Base-by-base conservation (phyloP, 2,329 filamentous ascomycete genomes). In the Rosellinia necatrix region DNA sequence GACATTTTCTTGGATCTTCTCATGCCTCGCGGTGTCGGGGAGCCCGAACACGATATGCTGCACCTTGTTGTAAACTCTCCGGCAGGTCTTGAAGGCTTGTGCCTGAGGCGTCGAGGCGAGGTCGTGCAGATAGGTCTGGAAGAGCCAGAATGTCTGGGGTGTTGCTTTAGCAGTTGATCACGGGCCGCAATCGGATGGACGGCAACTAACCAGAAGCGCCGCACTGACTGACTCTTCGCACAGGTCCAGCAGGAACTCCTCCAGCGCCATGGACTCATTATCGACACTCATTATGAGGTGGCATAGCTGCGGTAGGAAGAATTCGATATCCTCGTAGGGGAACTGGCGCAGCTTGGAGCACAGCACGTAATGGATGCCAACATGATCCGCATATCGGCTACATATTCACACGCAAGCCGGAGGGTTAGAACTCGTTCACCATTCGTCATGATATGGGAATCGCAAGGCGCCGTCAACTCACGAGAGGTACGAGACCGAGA, bases 311-410 rank as follows among this genome's bases (percentile, higher is more conserved):
- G 90, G 90, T 46, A 94, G 82, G 79, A 93, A 94, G 85, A 94
- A 94, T 76, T 94, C 91, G 72, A 94, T 92, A 75, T 94, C 90
- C 78, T 92, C 89, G 77, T 93, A 94, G 63, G 88, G 89, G 71
- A 94, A 94, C 74, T 91, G 89, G 71, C 91, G 89, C 71, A 94
- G 81, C 83, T 94, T 94, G 68, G 88, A 89, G 80, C 91, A 93
- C 61, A 94, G 84, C 60, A 92, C 89, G 79, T 93, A 91, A 76
- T 93, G 90, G 70, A 94, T 93, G 68, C 90, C 90, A 72, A 94
- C 88, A 80, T 94, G 89, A 75, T 93, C 88, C 72, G 90, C 89
- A 78, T 94, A 94, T 68, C 90, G 90, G 69, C 90, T 93, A 73
- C 57, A 61, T 29, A 63, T 53, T 40, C 6, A 27, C 49, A 38